phyloP scores from a whole-genome alignment of 305 asterid species.

The Solanum aculeatissimum region DNA sequence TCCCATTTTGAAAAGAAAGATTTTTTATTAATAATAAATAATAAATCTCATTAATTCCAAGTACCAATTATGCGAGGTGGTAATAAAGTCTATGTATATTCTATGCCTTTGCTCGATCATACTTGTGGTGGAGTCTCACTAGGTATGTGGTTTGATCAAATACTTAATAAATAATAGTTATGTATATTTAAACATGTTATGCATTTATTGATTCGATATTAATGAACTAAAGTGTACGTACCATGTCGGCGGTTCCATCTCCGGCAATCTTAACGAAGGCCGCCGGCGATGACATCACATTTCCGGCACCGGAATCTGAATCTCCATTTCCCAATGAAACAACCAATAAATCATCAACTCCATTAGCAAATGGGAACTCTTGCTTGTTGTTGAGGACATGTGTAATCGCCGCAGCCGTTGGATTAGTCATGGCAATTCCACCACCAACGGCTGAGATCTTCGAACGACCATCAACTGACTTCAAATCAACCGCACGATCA shows the following conservation, averaged over 20 bases:
- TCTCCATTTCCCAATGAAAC: constrained; percentile 39
- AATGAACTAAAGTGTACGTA: neutral
- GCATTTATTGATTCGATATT: neutral
- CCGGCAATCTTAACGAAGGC: constrained; percentile 31
- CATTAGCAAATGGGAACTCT: constrained; percentile 43
- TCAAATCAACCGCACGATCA: constrained; percentile 14
- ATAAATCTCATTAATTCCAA: neutral
- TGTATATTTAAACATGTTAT: neutral
- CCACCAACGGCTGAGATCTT: constrained; percentile 41
- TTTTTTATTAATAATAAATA: neutral
- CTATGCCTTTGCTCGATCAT: rapidly evolving
- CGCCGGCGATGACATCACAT: neutral
- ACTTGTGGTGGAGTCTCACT: no score
- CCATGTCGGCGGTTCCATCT: constrained; percentile 56
- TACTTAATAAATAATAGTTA: neutral
- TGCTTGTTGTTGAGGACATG: constrained; percentile 58
- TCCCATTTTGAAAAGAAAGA: neutral
- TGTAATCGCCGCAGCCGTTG: constrained; percentile 58
- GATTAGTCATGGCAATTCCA: constrained; percentile 39
- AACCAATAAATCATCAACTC: constrained; percentile 40
- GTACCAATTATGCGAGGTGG: neutral
- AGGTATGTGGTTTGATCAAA: neutral
- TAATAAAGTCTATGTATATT: neutral
- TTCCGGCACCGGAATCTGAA: neutral
- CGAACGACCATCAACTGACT: constrained; percentile 31